Conservation (phyloP, 805 yeast genomes). For the Helenozyma baotianmanensis region DNA sequence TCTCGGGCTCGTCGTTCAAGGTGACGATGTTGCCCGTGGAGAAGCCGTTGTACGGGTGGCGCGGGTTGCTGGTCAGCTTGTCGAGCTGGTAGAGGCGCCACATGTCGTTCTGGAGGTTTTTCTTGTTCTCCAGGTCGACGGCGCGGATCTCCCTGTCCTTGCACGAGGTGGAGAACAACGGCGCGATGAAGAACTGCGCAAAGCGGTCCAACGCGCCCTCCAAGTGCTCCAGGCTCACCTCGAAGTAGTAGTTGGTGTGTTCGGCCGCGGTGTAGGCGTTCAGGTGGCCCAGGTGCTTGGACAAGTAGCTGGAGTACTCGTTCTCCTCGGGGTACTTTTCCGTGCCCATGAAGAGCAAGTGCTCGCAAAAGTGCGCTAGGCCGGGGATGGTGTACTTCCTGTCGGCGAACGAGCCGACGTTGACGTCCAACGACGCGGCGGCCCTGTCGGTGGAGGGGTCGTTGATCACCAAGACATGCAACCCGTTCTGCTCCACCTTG, state of each 20-base stretch:
- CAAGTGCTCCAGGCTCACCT: constrained; percentile 67
- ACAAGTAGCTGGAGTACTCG: constrained; percentile 66
- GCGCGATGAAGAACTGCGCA: constrained; percentile 85
- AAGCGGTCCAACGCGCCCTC: constrained; percentile 90
- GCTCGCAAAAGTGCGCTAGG: constrained; percentile 67
- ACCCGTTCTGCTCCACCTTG: constrained; percentile 47
- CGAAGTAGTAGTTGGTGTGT: constrained; percentile 89
- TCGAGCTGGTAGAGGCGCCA: constrained; percentile 90
- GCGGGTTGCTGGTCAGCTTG: constrained; percentile 63
- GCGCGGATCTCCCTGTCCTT: constrained; percentile 92
- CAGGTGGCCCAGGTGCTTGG: constrained; percentile 82
- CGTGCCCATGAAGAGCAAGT: constrained; percentile 76
- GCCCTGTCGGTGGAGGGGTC: constrained; percentile 70
- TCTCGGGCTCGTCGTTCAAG: constrained; percentile 59
- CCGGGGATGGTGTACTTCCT: constrained; percentile 58
- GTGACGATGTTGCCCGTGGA: constrained; percentile 86
- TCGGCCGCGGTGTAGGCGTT: constrained; percentile 90
- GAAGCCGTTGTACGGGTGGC: constrained; percentile 83
- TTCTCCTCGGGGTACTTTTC: constrained; percentile 70
- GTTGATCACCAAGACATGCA: constrained; percentile 59
- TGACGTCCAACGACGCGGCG: constrained; percentile 76
- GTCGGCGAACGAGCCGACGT: constrained; percentile 73
- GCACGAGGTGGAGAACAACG: constrained; percentile 68
- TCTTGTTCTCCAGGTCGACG: constrained; percentile 93
- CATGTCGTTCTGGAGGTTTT: constrained; percentile 81